These are phyloP conservation scores for Pestalotiopsis sp. DNA, from an alignment of 2,329 filamentous ascomycete species.

Conservation along the genomic window DNA sequence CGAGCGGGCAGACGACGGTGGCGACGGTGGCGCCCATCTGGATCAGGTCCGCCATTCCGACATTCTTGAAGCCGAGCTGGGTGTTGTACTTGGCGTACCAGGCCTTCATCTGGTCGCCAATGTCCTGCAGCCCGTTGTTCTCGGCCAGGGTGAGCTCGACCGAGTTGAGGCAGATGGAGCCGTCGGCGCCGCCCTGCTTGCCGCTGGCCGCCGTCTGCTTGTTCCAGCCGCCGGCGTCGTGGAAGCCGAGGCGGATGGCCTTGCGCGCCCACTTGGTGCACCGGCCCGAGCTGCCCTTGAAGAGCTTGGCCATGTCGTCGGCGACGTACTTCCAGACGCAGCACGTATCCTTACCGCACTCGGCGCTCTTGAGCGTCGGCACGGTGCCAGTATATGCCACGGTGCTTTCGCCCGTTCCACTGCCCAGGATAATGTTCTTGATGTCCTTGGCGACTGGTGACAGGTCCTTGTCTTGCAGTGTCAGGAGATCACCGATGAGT, in stretches of 20 bases:
- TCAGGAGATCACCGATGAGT: conserved; percentile 41
- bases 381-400: conserved; percentile 19
- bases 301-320: conserved; percentile 38
- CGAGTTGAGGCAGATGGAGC: conserved; percentile 44
- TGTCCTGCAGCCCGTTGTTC: conserved; percentile 50
- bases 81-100: conserved; percentile 40
- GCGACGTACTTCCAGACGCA: conserved; percentile 48
- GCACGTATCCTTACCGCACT: conserved; percentile 42
- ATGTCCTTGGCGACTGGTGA: conserved; percentile 38
- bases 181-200: conserved; percentile 46
- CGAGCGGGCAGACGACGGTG: conserved; percentile 46
- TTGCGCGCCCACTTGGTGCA: conserved; percentile 47
- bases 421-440: conserved; percentile 37
- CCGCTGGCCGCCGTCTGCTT: conserved; percentile 31
- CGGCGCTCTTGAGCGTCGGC: conserved; percentile 23
- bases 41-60: conserved; percentile 57
- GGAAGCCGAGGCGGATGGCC: conserved; percentile 50
- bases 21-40: conserved; percentile 55
- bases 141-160: conserved; percentile 40
- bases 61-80: conserved; percentile 24
- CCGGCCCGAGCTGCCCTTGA: conserved; percentile 38
- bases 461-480: conserved; percentile 31
- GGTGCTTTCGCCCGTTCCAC: conserved; percentile 26
- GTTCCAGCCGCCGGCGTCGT: conserved; percentile 49
- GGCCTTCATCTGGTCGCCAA: conserved; percentile 39